These are phyloP conservation scores for Aspergillus saccharolyticus DNA, from an alignment of 495 filamentous ascomycete genomes.

Conservation along the genomic window DNA sequence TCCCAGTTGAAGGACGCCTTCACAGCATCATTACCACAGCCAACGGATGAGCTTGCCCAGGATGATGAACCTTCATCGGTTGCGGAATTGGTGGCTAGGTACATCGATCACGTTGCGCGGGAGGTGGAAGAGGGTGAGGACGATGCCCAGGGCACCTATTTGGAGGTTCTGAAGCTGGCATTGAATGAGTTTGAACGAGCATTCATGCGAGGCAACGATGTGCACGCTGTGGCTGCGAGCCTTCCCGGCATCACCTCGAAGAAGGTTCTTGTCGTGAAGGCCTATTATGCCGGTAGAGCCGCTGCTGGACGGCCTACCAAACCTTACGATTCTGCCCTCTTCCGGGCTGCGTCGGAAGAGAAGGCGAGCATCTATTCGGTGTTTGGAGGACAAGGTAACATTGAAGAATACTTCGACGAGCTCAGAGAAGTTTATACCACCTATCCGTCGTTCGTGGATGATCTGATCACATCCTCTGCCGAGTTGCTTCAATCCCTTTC, in stretches of 20 bases:
- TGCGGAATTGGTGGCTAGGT: slow-evolving; percentile 83
- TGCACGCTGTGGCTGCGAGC: slow-evolving; percentile 79
- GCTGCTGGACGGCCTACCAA: slow-evolving; percentile 78
- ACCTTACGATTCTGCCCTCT: slow-evolving; percentile 85
- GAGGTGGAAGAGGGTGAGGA: slow-evolving; percentile 91
- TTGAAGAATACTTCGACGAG: slow-evolving; percentile 98
- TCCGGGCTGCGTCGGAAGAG: slow-evolving; percentile 78
- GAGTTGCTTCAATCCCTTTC: slow-evolving; percentile 80
- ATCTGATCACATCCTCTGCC: slow-evolving; percentile 72
- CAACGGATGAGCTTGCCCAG: slow-evolving; percentile 93
- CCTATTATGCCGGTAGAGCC: slow-evolving; percentile 85
- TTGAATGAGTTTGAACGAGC: slow-evolving; percentile 93
- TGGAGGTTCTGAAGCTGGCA: slow-evolving; percentile 81
- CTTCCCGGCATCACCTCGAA: slow-evolving; percentile 85
- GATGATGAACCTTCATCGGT: slow-evolving; percentile 97
- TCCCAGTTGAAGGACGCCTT: slow-evolving; percentile 87
- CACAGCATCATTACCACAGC: slow-evolving; percentile 71
- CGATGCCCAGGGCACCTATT: slow-evolving; percentile 73
- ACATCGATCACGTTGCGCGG: slow-evolving; percentile 78
- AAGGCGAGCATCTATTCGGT: slow-evolving; percentile 80
- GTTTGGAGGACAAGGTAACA: slow-evolving; percentile 98
- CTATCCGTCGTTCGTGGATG: slow-evolving; percentile 84
- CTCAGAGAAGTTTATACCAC: slow-evolving; percentile 83
- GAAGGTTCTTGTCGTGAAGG: slow-evolving; percentile 77
- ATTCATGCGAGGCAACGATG: slow-evolving; percentile 92